Evolutionary conservation across 352 stramenopile genomes (phyloP).

Genomic region (Globisporangium megalacanthum): DNA sequence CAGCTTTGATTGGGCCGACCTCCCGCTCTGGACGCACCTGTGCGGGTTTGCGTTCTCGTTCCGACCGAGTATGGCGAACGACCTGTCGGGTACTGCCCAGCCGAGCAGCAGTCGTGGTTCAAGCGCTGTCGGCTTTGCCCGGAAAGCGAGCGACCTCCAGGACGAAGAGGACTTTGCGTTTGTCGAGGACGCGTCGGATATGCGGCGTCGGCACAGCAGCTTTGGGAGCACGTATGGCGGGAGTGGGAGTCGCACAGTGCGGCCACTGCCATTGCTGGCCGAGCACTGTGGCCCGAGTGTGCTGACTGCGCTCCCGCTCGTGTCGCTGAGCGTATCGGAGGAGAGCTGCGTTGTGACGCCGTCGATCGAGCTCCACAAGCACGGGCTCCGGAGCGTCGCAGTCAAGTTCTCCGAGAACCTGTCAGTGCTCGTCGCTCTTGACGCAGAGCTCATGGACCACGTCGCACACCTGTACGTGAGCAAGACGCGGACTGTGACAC

Average conservation of each 20-base stretch:
- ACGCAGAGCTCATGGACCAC: slow-evolving; percentile 72
- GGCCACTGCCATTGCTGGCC: slow-evolving; percentile 38
- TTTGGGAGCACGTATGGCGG: slow-evolving; percentile 46
- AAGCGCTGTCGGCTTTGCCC: not conserved
- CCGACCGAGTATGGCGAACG: not conserved
- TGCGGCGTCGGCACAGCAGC: slow-evolving; percentile 53
- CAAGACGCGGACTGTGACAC: slow-evolving; percentile 64
- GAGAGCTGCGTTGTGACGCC: slow-evolving; percentile 52
- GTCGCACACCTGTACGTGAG: slow-evolving; percentile 72
- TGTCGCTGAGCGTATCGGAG: slow-evolving; percentile 31
- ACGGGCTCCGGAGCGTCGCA: slow-evolving; percentile 50
- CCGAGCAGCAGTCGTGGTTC: not conserved
- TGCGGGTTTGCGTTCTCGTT: slow-evolving; percentile 69
- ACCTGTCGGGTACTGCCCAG: not conserved
- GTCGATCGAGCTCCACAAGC: slow-evolving; percentile 60
- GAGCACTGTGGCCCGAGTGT: slow-evolving; percentile 37
- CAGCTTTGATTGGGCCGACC: slow-evolving; percentile 37
- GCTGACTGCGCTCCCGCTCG: slow-evolving; percentile 55
- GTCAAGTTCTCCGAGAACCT: slow-evolving; percentile 84
- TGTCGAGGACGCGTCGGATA: slow-evolving; percentile 63
- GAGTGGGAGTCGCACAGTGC: slow-evolving; percentile 22
- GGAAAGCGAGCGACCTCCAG: slow-evolving; percentile 11
- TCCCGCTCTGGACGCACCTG: slow-evolving; percentile 58
- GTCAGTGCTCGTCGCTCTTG: slow-evolving; percentile 66
- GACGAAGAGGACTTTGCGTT: slow-evolving; percentile 80